phyloP scores from a whole-genome alignment of 139 green algal genomes.

The Penium margaritaceum region DNA sequence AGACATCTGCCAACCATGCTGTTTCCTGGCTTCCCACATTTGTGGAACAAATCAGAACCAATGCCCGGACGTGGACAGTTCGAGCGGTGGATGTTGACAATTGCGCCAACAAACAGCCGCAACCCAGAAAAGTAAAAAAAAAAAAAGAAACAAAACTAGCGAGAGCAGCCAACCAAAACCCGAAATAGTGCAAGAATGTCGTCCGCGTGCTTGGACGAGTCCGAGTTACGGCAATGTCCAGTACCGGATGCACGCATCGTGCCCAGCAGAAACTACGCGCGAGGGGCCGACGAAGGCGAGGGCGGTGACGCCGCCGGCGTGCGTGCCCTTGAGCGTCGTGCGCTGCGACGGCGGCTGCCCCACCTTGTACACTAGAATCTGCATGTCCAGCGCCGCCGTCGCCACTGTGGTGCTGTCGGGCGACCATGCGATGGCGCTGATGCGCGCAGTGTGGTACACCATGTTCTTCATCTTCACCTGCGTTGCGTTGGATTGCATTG shows the following conservation, averaged over 20 bases:
- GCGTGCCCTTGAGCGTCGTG: slow-evolving; percentile 42
- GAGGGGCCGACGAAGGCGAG: slow-evolving; percentile 27
- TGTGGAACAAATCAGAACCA: too few relatives aligned
- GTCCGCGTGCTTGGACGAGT: too few relatives aligned
- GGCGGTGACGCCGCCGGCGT: slow-evolving; percentile 32
- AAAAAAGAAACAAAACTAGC: too few relatives aligned
- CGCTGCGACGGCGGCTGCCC: slow-evolving; percentile 17
- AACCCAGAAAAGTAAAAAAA: too few relatives aligned
- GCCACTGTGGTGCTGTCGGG: slow-evolving; percentile 25
- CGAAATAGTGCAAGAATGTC: too few relatives aligned
- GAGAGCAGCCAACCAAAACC: too few relatives aligned
- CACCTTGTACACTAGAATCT: slow-evolving; percentile 46
- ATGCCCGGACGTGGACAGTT: too few relatives aligned
- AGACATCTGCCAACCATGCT: too few relatives aligned
- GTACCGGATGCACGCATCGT: slow-evolving; percentile 39
- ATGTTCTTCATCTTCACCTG: slow-evolving; percentile 46
- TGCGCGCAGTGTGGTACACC: slow-evolving; percentile 46
- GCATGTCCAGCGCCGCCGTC: slow-evolving; percentile 46
- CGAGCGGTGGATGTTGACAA: too few relatives aligned
- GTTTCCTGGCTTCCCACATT: too few relatives aligned
- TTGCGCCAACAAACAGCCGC: too few relatives aligned
- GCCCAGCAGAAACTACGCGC: slow-evolving; percentile 28
- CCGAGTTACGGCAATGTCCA: slow-evolving; percentile 39
- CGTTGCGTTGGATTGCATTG: too few relatives aligned
- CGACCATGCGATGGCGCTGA: slow-evolving; percentile 45